phyloP scores from a whole-genome alignment of 2,329 filamentous ascomycete species.

The Monilinia vaccinii-corymbosi region DNA sequence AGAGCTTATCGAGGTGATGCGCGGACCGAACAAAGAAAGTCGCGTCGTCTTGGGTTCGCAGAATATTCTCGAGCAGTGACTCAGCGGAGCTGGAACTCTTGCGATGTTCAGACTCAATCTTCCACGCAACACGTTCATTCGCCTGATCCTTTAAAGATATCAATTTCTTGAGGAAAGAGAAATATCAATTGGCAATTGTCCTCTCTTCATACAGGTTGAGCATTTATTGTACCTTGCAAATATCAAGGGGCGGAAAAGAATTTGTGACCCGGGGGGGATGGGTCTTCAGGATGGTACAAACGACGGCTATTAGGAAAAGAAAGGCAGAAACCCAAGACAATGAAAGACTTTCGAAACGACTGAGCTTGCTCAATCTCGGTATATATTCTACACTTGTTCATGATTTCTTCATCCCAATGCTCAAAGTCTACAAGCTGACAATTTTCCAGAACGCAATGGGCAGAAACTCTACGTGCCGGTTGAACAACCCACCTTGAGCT shows the following conservation, averaged over 20 bases:
- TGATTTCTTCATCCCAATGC: slow-evolving; percentile 1
- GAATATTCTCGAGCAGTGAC: slow-evolving; percentile 24
- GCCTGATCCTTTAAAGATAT: slow-evolving; percentile 9
- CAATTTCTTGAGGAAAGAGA: not conserved
- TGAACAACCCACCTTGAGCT: slow-evolving; percentile 36
- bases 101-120: slow-evolving; percentile 14
- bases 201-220: not conserved
- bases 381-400: slow-evolving; percentile 28
- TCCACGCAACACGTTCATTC: slow-evolving; percentile 26
- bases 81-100: slow-evolving; percentile 19
- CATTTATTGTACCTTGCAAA: not conserved
- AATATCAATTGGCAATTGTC: not conserved
- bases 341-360: slow-evolving; percentile 73
- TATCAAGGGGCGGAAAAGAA: slow-evolving; percentile 6
- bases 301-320: slow-evolving; percentile 38
- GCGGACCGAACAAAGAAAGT: slow-evolving; percentile 14
- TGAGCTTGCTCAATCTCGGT: slow-evolving; percentile 79
- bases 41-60: slow-evolving; percentile 17
- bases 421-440: slow-evolving; percentile 18
- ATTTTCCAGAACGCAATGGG: slow-evolving; percentile 47
- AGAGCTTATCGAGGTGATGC: slow-evolving; percentile 16
- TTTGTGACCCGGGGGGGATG: slow-evolving; percentile 11
- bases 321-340: slow-evolving; percentile 52
- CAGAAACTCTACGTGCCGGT: slow-evolving; percentile 58
- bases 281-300: slow-evolving; percentile 26